These are phyloP conservation scores for Acmispon strigosus DNA, from an alignment of 306 rosid species.

Conservation along the genomic window DNA sequence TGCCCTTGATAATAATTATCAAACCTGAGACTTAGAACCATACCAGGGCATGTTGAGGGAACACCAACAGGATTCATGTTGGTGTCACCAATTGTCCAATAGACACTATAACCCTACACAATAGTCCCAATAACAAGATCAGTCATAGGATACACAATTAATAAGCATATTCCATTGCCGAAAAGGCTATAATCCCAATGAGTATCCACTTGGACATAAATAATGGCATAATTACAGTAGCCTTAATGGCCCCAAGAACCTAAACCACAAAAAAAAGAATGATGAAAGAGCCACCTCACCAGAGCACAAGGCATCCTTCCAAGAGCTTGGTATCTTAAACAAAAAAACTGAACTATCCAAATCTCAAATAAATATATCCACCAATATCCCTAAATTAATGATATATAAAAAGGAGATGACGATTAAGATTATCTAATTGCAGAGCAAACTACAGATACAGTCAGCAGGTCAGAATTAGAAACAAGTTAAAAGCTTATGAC, in stretches of 20 bases:
- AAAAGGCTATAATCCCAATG: conserved; percentile 51
- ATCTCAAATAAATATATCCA: conserved; percentile 24
- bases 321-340: conserved; percentile 10
- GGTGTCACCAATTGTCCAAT: conserved; percentile 82
- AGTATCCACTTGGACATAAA: conserved; percentile 34
- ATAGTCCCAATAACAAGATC: conserved; percentile 69
- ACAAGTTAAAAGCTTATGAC: conserved; percentile 14
- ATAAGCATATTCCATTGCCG: conserved; percentile 44
- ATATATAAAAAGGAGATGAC: background rate
- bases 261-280: conserved; percentile 20
- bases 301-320: conserved; percentile 15
- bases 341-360: conserved; percentile 16
- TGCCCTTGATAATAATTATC: conserved; percentile 50
- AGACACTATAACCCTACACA: conserved; percentile 91
- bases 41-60: conserved; percentile 81
- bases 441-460: background rate
- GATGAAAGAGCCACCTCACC: background rate
- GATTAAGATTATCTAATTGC: background rate
- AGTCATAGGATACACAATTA: conserved; percentile 56
- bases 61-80: conserved; percentile 79
- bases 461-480: conserved; percentile 17
- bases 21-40: conserved; percentile 77
- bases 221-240: conserved; percentile 16
- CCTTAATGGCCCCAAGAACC: conserved; percentile 26
- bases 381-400: conserved; percentile 19